Evolutionary conservation across 2,329 filamentous ascomycete genomes (phyloP), one percentile per base, ranked within the genome.

Genomic region (Penicillium sclerotigenum): DNA sequence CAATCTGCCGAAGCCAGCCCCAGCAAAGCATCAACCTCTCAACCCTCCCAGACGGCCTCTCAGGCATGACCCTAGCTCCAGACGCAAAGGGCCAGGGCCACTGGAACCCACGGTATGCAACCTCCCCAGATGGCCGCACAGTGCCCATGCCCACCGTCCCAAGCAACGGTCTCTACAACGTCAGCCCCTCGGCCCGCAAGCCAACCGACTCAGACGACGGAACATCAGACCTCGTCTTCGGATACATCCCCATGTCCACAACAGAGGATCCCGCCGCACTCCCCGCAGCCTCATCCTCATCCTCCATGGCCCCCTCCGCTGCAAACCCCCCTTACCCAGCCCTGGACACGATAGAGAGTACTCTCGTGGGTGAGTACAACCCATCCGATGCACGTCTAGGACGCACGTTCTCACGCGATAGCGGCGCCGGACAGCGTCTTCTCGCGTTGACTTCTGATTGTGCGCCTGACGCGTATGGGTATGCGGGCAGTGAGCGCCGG

Each of bases 381-480:
- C 48, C 37, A 10, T 31, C 57, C 56, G 46, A 61, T n/a, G 16
- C 47, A 16, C 66, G 59, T 36, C 18, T 61, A 3, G 49, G 53
- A 14, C 62, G 65, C 42, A 50, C 49, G 1, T 62, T 62, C 28
- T 67, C 66, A 22, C 61, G 65, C 56, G 61, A 65, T 10, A 24
- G 5, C 38, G 42, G 24, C 14, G 24, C 59, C 1, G 47, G 53
- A 10, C 59, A 64, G 26, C 65, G 63, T 45, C 20, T 65, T 16
- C 22, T 67, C 47, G 57, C 70, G 3, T 58, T 73, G 14, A 64
- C 68, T 8, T 65, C 67, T 11, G 66, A 66, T 42, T 73, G 71
- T 14, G 65, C 71, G 0, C 59, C 70, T 0, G 72, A 73, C 24
- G 62, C 73, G 9, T 79, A 79, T 57, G 71, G 71, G 47, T 78